Base-by-base conservation (phyloP, 1,284 basidiomycete genomes). In the Cutaneotrichosporon sp. region DNA sequence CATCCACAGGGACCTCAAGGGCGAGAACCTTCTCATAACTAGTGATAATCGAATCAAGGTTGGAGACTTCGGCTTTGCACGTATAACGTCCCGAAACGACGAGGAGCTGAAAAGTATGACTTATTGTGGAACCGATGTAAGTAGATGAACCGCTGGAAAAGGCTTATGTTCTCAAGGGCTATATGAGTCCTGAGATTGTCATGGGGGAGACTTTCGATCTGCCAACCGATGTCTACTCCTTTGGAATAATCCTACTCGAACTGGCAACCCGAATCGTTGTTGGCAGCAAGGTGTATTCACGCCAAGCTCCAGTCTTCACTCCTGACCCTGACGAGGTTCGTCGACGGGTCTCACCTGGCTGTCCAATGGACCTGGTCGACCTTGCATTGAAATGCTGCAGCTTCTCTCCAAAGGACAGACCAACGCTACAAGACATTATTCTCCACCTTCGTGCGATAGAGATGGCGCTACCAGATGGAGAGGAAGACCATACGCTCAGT, bases 61-160 rank as follows among this genome's bases (percentile, higher is more conserved):
- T 62, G 94, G 91, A 32, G 94, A 97, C 70, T 97, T 97, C 75
- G 92, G 92, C 8, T 94, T 92, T 65, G 72, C 72, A 5, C 55
- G 73, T 34, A 96, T 97, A 64, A 90, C 90, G 0, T 90, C 90
- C 0, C 81, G 90, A 27, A 93, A 89, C 65, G 87, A 84, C 49
- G 90, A 93, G 55, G 93, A 98, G 72, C 85, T 84, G 71, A 87
- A 87, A 65, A 81, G 91, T 19, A 84, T 97, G 64, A 96, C 90
- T 0, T 97, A 94, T 76, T 97, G 94, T 64, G 93, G 93, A 16
- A 97, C 93, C 0, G 93, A 97, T 88, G 88, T 90, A 84, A 66
- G 69, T 53, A 16, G 16, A 4, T 16, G 12, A 11, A 11, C 5
- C 29, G 9, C 12, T n/a, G n/a, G n/a, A n/a, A n/a, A 10, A 10